Base-by-base conservation (phyloP, 1,284 basidiomycete genomes). In the Rhodotorula sp. region DNA sequence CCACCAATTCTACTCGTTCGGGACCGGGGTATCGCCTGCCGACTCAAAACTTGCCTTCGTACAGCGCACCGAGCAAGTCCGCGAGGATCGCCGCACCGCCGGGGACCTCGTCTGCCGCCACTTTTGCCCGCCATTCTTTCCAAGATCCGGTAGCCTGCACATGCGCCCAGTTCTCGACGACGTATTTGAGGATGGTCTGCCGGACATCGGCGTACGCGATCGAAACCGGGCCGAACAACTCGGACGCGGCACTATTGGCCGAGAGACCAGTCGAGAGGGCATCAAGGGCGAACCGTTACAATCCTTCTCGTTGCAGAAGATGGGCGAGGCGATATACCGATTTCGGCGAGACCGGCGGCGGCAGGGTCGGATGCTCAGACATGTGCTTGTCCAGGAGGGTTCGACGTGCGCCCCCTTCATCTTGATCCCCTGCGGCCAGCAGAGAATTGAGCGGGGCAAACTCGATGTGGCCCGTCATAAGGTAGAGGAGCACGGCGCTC, bases 251-350 rank as follows among this genome's bases (percentile, higher is more conserved):
- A 21, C 12, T 54, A 1, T 16, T 2, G 1, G 26, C 3, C 14
- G 5, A 15, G 6, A 68, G 48, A 18, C 52, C 26, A 5, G 28
- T 7, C 14, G 23, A 21, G 49, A 63, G 47, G 26, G 21, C 21
- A 5, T 15, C 60, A 21, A 67, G 60, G 31, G 55, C 55, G 23
- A 61, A 28, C 5, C 14, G 23, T 19, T 43, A 4, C 3, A 59
- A 56, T 3, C 14, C 23, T 12, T 60, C 45, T 16, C 58, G n/a
- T 8, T 59, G 55, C 43, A 68, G 61, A 21, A 64, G 55, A 14
- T 64, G 62, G 8, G 62, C 55, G 19, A 64, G 62, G 45, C 55
- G 43, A n/a, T 57, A 64, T 28, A 56, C 38, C 3, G 62, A 64
- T 18, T 58, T 64, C 19, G 62, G 55, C 18, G 62, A 64, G 55